Conservation (phyloP, 2,329 filamentous ascomycete species). For the Nothopassalora personata region DNA sequence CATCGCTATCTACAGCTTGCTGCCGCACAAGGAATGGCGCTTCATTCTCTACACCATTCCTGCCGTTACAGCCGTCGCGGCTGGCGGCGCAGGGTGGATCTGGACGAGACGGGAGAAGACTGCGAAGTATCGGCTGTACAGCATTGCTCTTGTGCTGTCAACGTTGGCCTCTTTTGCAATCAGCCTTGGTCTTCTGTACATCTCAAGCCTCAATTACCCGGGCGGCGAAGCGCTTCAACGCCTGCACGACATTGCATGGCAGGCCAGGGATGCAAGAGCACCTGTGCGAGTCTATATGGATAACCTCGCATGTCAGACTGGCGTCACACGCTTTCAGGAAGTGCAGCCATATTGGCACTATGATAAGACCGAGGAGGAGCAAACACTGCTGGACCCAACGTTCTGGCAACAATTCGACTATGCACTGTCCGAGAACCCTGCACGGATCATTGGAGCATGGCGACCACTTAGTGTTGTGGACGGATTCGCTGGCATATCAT, state of each 20-base stretch:
- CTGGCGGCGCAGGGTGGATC: conserved; percentile 66
- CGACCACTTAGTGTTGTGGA: conserved; percentile 46
- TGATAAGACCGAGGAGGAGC: conserved; percentile 54
- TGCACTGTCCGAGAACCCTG: conserved; percentile 49
- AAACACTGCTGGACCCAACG: conserved; percentile 40
- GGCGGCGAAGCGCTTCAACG: conserved; percentile 69
- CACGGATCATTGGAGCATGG: conserved; percentile 49
- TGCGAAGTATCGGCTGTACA: conserved; percentile 50
- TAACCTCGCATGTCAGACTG: conserved; percentile 59
- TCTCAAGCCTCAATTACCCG: conserved; percentile 89
- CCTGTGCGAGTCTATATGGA: conserved; percentile 48
- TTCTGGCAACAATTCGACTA: conserved; percentile 60
- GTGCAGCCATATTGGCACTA: conserved; percentile 47
- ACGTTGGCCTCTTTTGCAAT: conserved; percentile 55
- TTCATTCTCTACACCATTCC: conserved; percentile 90
- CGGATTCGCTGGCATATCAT: conserved; percentile 47
- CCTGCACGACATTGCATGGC: conserved; percentile 32
- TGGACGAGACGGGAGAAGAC: conserved; percentile 57
- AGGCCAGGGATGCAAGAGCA: conserved; percentile 8
- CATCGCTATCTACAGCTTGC: conserved; percentile 72
- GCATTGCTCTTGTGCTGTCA: conserved; percentile 54
- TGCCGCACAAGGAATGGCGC: conserved; percentile 93
- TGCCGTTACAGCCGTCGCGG: conserved; percentile 69
- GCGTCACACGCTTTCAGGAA: conserved; percentile 56
- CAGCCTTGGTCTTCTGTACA: conserved; percentile 63